phyloP scores from a whole-genome alignment of 305 asterid genomes.

The Fraxinus platypoda region DNA sequence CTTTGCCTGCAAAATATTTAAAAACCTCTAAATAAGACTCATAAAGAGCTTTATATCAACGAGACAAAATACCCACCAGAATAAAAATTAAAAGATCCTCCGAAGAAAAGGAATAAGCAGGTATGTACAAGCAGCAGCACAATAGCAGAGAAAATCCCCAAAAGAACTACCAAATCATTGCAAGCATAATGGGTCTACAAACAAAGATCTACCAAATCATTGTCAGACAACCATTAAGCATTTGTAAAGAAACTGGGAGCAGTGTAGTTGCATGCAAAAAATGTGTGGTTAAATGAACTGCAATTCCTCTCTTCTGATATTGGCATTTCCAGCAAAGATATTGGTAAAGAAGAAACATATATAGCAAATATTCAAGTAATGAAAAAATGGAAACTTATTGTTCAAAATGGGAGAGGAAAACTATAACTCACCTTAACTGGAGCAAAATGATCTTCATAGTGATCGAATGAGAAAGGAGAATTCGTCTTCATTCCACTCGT shows the following conservation, averaged over 20 bases:
- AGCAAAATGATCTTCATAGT: constrained; percentile 61
- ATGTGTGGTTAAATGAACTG: not conserved
- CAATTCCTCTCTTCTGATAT: not conserved
- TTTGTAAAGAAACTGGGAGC: not conserved
- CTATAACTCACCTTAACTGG: constrained; percentile 46
- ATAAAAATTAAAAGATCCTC: not conserved
- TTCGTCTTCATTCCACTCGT: constrained; percentile 19
- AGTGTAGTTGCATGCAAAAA: not conserved
- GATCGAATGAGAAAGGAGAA: constrained; percentile 37
- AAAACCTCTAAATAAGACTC: not conserved
- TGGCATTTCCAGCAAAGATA: not conserved
- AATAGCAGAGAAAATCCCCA: not conserved
- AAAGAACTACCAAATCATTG: not conserved
- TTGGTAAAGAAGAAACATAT: not conserved
- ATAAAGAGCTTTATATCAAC: not conserved
- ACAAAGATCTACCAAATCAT: not conserved
- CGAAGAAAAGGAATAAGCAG: not conserved
- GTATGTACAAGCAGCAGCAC: not conserved
- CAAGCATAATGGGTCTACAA: not conserved
- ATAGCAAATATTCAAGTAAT: not conserved
- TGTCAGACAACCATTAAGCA: not conserved
- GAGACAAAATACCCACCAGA: not conserved
- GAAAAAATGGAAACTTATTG: not conserved
- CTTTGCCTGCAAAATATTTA: constrained; percentile 47
- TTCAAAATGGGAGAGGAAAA: not conserved